These are phyloP conservation scores for Moricandia arvensis DNA, from an alignment of 345 rosid species.

Conservation along the genomic window DNA sequence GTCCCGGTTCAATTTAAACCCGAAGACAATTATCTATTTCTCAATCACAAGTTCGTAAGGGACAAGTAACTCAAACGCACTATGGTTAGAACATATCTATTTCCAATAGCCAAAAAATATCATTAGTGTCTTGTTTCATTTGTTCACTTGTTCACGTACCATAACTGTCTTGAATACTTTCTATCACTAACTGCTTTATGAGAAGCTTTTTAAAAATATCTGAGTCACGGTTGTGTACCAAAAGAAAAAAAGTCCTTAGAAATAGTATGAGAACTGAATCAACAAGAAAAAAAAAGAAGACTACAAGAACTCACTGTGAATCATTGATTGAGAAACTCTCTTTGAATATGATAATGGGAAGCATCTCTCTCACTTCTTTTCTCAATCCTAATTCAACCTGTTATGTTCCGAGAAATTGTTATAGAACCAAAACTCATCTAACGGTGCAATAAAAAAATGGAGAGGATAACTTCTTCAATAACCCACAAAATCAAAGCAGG, in stretches of 20 bases:
- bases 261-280: neutral
- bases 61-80: constrained; percentile 7
- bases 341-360: constrained; percentile 67
- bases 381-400: constrained; percentile 69
- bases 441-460: neutral
- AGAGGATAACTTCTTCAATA: neutral
- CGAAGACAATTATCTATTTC: neutral
- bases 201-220: neutral
- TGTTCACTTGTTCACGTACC: neutral
- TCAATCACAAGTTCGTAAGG: neutral
- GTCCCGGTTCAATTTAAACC: neutral
- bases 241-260: neutral
- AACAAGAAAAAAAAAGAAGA: neutral
- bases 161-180: neutral
- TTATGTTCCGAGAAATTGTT: neutral
- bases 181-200: neutral
- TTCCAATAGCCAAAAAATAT: neutral
- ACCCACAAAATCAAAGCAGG: neutral
- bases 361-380: constrained; percentile 81
- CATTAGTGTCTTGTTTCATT: neutral
- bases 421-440: constrained; percentile 11
- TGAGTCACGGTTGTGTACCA: neutral
- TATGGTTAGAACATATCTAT: neutral
- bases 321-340: constrained; percentile 73
- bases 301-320: constrained; percentile 51